Percentiles rank a stretch among this genome's conserved stretches.
phyloP scores from a whole-genome alignment of 306 rosid genomes.

The Begonia fuchsioides region DNA sequence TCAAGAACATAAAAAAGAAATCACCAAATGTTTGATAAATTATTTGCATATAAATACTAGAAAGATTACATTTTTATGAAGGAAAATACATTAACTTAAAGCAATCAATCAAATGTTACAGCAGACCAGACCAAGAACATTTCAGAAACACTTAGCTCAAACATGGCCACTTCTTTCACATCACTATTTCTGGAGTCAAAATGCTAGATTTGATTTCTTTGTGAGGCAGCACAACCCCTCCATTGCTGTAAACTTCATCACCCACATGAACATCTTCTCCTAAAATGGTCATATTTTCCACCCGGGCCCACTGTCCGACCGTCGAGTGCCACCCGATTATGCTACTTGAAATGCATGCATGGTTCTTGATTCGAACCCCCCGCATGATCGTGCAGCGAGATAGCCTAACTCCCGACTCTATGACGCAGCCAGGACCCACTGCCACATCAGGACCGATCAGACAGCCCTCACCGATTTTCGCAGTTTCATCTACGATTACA shows the following conservation, averaged over 20 bases:
- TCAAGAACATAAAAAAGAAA: too few species aligned
- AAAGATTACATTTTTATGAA: too few species aligned
- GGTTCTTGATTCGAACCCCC: constrained; percentile 71
- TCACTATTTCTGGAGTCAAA: constrained; percentile 91
- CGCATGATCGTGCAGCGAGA: constrained; percentile 91
- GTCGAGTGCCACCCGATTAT: constrained; percentile 98
- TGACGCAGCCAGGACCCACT: constrained; percentile 76
- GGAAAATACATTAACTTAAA: too few species aligned
- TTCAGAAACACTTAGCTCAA: too few species aligned
- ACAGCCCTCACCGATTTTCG: constrained; percentile 91
- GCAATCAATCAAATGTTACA: too few species aligned
- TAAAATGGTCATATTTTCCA: constrained; percentile 87
- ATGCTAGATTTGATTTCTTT: constrained; percentile 91
- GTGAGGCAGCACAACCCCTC: constrained; percentile 95
- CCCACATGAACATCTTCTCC: constrained; percentile 94
- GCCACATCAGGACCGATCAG: constrained; percentile 99
- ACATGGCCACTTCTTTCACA: constrained; percentile 31
- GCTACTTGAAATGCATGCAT: constrained; percentile 83
- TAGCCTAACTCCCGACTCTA: too few species aligned
- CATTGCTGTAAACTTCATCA: too few species aligned
- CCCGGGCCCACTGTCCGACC: constrained; percentile 92
- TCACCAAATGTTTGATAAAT: too few species aligned
- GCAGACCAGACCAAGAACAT: too few species aligned
- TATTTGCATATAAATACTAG: too few species aligned
- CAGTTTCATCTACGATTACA: constrained; percentile 80